Conservation (phyloP, 768 basidiomycete genomes). For the Pleurotus tuber-regium region DNA sequence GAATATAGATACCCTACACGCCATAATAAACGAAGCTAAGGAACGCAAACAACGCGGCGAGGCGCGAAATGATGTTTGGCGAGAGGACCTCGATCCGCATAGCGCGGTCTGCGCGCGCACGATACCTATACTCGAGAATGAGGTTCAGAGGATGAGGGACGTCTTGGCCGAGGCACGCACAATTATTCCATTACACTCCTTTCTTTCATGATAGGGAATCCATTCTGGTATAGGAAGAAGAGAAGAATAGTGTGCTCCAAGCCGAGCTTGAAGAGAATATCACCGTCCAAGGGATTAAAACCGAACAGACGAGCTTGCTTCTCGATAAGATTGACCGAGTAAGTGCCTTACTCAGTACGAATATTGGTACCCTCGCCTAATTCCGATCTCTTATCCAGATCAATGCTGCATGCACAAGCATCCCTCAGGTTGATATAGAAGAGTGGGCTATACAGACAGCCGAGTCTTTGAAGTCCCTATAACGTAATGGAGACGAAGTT, state of each 20-base stretch:
- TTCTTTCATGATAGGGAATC: not conserved
- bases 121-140: conserved; percentile 52
- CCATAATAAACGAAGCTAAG: conserved; percentile 66
- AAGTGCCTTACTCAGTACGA: conserved; percentile 43
- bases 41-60: conserved; percentile 49
- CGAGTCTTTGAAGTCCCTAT: conserved; percentile 22
- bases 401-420: conserved; percentile 46
- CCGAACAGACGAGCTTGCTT: conserved; percentile 42
- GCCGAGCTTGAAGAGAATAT: conserved; percentile 48
- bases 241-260: conserved; percentile 48
- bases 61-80: conserved; percentile 59
- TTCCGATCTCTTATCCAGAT: conserved; percentile 29
- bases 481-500: no score
- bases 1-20: conserved; percentile 69
- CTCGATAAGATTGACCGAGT: conserved; percentile 47
- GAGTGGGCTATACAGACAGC: conserved; percentile 50
- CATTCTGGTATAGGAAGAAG: conserved; percentile 46
- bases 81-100: conserved; percentile 58
- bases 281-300: conserved; percentile 40
- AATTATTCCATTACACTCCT: no score
- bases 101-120: conserved; percentile 62
- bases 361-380: not conserved
- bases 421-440: conserved; percentile 66
- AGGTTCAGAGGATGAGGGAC: conserved; percentile 36
- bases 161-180: conserved; percentile 36